These are phyloP conservation scores for Entomortierella lignicola DNA, from an alignment of 192 early-diverging fungal species.

Conservation along the genomic window DNA sequence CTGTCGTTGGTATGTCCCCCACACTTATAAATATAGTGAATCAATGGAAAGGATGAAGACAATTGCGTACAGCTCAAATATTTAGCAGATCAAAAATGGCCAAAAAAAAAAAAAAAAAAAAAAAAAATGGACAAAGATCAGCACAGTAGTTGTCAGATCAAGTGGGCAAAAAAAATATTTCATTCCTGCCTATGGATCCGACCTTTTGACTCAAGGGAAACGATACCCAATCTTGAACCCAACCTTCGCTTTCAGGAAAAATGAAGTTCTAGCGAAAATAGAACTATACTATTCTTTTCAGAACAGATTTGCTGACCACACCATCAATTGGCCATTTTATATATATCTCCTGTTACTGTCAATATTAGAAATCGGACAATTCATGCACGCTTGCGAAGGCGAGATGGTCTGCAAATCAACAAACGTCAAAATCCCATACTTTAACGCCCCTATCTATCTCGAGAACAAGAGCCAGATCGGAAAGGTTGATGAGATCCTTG, in stretches of 20 bases:
- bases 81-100: too few relatives aligned
- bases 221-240: too few relatives aligned
- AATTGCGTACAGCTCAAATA: neutral
- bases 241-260: too few relatives aligned
- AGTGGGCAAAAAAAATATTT: too few relatives aligned
- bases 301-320: neutral
- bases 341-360: neutral
- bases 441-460: conserved; percentile 98
- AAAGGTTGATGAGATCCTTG: conserved; percentile 99
- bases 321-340: neutral
- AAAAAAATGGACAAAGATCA: too few relatives aligned
- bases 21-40: neutral
- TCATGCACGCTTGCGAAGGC: conserved; percentile 95
- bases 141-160: too few relatives aligned
- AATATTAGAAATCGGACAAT: conserved; percentile 82
- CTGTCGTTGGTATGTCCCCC: conserved; percentile 66
- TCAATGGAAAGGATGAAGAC: neutral
- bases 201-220: too few relatives aligned
- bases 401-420: conserved; percentile 96
- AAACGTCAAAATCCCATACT: conserved; percentile 95
- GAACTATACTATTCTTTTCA: too few relatives aligned
- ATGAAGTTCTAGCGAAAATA: too few relatives aligned
- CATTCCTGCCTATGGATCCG: too few relatives aligned
- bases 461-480: conserved; percentile 99
- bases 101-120: too few relatives aligned